Conservation (phyloP, 2,329 filamentous ascomycete species). For the Chaetomium olivaceum region DNA sequence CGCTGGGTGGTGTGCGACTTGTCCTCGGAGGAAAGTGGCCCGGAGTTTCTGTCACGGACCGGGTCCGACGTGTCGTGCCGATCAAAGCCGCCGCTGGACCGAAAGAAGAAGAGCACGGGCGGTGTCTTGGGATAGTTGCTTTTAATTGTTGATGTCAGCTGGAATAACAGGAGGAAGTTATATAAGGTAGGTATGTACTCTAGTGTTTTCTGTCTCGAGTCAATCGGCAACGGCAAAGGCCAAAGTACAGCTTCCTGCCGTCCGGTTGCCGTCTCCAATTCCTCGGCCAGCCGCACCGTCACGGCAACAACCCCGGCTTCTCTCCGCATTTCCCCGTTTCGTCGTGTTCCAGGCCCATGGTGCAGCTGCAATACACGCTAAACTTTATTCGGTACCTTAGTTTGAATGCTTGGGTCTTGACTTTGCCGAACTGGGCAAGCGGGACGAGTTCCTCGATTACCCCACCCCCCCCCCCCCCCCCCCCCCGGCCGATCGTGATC, state of each 20-base stretch:
- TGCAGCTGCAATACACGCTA: no score
- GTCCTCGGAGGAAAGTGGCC: background rate
- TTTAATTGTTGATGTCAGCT: background rate
- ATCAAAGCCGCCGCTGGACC: slow-evolving; percentile 8
- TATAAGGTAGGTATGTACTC: background rate
- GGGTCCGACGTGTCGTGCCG: slow-evolving; percentile 8
- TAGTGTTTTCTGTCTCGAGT: background rate
- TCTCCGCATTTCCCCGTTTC: background rate
- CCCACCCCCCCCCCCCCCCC: no score
- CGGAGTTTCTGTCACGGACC: background rate
- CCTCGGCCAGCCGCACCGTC: background rate
- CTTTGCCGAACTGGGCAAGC: no score
- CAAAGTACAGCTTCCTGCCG: background rate
- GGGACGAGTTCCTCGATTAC: no score
- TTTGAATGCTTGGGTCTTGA: no score
- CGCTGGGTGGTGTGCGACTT: background rate
- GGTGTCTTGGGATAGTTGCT: background rate
- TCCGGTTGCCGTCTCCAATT: background rate
- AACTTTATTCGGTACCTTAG: no score
- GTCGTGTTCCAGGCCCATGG: background rate
- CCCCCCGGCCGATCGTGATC: no score
- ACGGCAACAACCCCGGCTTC: background rate
- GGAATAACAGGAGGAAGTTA: background rate
- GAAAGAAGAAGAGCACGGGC: background rate
- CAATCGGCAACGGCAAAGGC: background rate